A percentile compares a stretch with the other conserved stretches of the same genome.
Evolutionary conservation across 345 rosid genomes (phyloP).

Genomic region (Microcos paniculata): DNA sequence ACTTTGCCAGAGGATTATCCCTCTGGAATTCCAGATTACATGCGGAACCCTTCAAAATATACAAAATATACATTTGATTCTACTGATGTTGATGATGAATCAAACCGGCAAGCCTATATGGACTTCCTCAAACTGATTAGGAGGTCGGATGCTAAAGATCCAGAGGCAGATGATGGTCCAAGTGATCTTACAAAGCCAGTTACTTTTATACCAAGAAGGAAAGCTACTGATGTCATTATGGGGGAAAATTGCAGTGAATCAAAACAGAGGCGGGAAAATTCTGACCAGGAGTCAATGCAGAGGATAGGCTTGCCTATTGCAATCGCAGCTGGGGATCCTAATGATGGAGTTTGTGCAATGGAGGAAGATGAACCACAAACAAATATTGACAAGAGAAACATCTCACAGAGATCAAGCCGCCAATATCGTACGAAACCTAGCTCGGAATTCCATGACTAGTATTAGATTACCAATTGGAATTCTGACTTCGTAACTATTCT

Average conservation of each 20-base stretch:
- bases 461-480: not conserved
- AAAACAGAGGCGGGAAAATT: constrained; percentile 23
- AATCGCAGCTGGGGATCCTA: constrained; percentile 43
- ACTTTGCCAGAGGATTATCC: constrained; percentile 25
- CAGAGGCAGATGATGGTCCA: constrained; percentile 31
- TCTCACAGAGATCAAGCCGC: constrained; percentile 39
- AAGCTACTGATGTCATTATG: constrained; percentile 26
- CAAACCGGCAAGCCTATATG: constrained; percentile 61
- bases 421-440: constrained; percentile 54
- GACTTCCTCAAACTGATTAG: constrained; percentile 52
- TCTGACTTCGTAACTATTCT: not conserved
- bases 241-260: constrained; percentile 26
- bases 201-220: constrained; percentile 68
- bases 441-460: constrained; percentile 37
- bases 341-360: constrained; percentile 51
- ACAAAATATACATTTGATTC: constrained; percentile 64
- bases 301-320: constrained; percentile 32
- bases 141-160: constrained; percentile 24
- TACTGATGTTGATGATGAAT: constrained; percentile 59
- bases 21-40: constrained; percentile 65
- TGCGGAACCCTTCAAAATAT: constrained; percentile 75
- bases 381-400: constrained; percentile 13
- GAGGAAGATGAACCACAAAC: constrained; percentile 66
- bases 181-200: constrained; percentile 54
- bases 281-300: constrained; percentile 25